Percentiles rank a stretch among this genome's conserved stretches.
These are phyloP conservation scores for Candida anglica DNA, from an alignment of 805 yeast species.

Conservation along the genomic window DNA sequence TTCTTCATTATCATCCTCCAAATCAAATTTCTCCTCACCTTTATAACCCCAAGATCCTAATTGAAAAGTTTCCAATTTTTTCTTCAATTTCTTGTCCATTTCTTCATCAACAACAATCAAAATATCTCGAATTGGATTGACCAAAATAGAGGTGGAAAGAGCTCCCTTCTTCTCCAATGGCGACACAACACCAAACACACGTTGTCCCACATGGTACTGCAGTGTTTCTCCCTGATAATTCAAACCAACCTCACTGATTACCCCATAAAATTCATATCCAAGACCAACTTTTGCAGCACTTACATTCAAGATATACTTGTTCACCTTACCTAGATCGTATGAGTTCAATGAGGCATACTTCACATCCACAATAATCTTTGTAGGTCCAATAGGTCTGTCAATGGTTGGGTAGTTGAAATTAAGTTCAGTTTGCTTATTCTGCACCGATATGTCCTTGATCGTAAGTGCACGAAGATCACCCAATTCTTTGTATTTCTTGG, in stretches of 20 bases:
- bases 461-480: constrained; percentile 52
- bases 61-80: background rate
- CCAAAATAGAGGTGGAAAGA: constrained; percentile 50
- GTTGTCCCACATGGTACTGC: constrained; percentile 50
- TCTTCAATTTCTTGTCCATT: constrained; percentile 16
- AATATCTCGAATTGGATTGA: constrained; percentile 49
- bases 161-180: constrained; percentile 55
- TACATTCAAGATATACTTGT: constrained; percentile 48
- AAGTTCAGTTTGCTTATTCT: constrained; percentile 42
- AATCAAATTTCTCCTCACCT: background rate
- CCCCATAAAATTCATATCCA: constrained; percentile 71
- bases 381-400: constrained; percentile 44
- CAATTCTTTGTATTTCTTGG: constrained; percentile 8
- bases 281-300: constrained; percentile 56
- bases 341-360: constrained; percentile 62
- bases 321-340: constrained; percentile 57
- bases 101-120: constrained; percentile 24
- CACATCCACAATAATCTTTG: constrained; percentile 54
- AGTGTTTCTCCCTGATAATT: constrained; percentile 19
- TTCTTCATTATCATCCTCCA: constrained; percentile 2
- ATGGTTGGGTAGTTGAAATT: constrained; percentile 52
- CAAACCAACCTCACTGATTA: constrained; percentile 51
- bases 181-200: constrained; percentile 58
- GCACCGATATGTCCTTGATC: constrained; percentile 43
- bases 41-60: too few relatives aligned